Percentiles rank a stretch among this genome's conserved stretches.
Evolutionary conservation across 2,329 filamentous ascomycete species (phyloP).

Genomic region (Pseudocercospora eumusae): DNA sequence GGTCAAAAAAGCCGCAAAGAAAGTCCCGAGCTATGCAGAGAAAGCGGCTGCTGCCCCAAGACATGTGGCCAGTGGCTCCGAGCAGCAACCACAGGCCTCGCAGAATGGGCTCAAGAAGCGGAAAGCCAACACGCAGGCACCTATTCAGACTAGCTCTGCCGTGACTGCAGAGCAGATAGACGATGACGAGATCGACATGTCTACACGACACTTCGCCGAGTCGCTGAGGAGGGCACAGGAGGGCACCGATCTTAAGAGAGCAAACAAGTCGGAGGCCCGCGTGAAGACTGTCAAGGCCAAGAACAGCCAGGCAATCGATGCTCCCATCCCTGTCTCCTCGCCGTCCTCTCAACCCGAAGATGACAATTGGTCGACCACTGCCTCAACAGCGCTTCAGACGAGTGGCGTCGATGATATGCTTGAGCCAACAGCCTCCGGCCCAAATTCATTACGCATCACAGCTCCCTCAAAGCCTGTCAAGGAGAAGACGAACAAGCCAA

Average conservation of each 20-base stretch:
- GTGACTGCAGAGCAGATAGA: slow-evolving; percentile 39
- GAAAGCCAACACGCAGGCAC: slow-evolving; percentile 35
- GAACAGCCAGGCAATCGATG: slow-evolving; percentile 42
- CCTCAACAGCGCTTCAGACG: slow-evolving; percentile 63
- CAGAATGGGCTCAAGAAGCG: slow-evolving; percentile 37
- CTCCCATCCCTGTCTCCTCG: slow-evolving; percentile 49
- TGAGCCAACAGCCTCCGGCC: slow-evolving; percentile 66
- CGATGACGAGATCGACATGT: slow-evolving; percentile 61
- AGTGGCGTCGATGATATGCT: slow-evolving; percentile 90
- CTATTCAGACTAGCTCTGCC: slow-evolving; percentile 22
- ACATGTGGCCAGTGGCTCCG: neutral
- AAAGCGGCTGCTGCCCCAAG: slow-evolving; percentile 12
- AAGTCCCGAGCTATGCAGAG: slow-evolving; percentile 15
- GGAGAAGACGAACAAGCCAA: slow-evolving; percentile 60
- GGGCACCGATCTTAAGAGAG: slow-evolving; percentile 66
- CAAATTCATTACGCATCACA: slow-evolving; percentile 77
- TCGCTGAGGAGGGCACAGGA: slow-evolving; percentile 71
- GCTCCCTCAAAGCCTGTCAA: slow-evolving; percentile 59
- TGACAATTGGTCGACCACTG: slow-evolving; percentile 70
- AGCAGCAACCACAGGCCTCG: neutral
- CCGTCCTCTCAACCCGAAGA: slow-evolving; percentile 75
- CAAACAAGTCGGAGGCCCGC: slow-evolving; percentile 53
- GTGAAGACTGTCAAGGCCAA: slow-evolving; percentile 54
- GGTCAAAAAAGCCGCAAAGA: slow-evolving; percentile 16
- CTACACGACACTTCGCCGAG: slow-evolving; percentile 74